Percentiles rank a stretch among this genome's conserved stretches.
phyloP scores from a whole-genome alignment of 192 early-diverging fungal genomes.

The Glomus cerebriforme region DNA sequence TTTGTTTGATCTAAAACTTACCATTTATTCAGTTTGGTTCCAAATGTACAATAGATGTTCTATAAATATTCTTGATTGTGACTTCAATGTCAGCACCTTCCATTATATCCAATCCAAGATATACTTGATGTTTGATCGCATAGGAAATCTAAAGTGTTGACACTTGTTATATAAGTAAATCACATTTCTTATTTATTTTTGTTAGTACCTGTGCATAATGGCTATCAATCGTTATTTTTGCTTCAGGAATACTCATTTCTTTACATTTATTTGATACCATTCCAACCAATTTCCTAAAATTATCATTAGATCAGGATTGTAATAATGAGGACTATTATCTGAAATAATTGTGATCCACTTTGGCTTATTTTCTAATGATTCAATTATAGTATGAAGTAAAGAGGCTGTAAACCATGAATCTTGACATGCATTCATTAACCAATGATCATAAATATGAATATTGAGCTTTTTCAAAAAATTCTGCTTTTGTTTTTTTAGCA shows the following conservation, averaged over 20 bases:
- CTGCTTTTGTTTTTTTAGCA: neutral
- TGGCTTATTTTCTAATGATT: too few relatives aligned
- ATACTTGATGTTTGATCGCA: neutral
- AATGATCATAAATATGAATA: conserved; percentile 3
- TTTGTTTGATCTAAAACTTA: neutral
- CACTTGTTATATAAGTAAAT: neutral
- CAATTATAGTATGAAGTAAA: neutral
- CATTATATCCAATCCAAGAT: neutral
- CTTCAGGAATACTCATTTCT: neutral
- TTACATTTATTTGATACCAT: neutral
- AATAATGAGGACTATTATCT: neutral
- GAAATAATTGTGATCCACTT: too few relatives aligned
- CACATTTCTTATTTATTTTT: neutral
- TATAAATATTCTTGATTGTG: neutral
- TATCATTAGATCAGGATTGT: neutral
- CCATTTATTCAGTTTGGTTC: neutral
- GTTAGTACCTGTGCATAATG: neutral
- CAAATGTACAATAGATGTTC: neutral
- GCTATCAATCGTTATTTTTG: neutral
- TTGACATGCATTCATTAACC: neutral
- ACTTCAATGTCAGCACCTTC: neutral
- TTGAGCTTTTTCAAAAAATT: conserved; percentile 6
- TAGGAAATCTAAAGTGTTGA: neutral
- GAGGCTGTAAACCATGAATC: neutral
- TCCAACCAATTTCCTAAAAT: neutral